Conservation (phyloP, 2,329 filamentous ascomycete species). For the Fusarium siculi region DNA sequence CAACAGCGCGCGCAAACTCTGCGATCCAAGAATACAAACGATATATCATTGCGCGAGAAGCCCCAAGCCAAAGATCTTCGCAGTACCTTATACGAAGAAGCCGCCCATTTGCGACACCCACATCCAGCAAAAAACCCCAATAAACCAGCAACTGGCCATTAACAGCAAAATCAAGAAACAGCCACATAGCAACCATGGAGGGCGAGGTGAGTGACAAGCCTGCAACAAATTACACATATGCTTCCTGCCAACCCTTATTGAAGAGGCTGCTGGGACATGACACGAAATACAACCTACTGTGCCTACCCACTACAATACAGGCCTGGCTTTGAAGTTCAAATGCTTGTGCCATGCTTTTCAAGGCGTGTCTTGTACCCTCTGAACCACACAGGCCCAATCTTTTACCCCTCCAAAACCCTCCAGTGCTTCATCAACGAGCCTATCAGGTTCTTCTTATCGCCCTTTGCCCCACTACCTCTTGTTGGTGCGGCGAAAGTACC, state of each 20-base stretch:
- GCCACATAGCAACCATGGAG: constrained; percentile 37
- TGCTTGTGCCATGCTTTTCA: constrained; percentile 17
- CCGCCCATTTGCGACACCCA: constrained; percentile 25
- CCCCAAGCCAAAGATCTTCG: background rate
- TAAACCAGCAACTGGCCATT: constrained; percentile 19
- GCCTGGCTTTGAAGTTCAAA: constrained; percentile 22
- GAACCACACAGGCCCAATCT: constrained; percentile 27
- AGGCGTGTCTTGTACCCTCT: constrained; percentile 18
- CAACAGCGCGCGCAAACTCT: constrained; percentile 7
- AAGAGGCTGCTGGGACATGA: background rate
- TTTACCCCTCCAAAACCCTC: constrained; percentile 42
- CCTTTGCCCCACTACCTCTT: constrained; percentile 20
- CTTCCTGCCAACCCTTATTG: background rate
- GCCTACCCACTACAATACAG: background rate
- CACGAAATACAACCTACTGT: background rate
- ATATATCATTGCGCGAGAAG: constrained; percentile 7
- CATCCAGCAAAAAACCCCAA: constrained; percentile 20
- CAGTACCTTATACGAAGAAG: constrained; percentile 14
- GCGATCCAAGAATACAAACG: background rate
- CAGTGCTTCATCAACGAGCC: constrained; percentile 28
- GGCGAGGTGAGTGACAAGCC: constrained; percentile 39
- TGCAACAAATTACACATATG: background rate
- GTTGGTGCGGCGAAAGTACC: constrained; percentile 38
- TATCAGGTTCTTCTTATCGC: constrained; percentile 25
- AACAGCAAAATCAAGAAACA: constrained; percentile 18